Percentiles rank a stretch among this genome's conserved stretches.
Evolutionary conservation across 2,329 filamentous ascomycete species (phyloP).

Genomic region (Lasiodiplodia sp.): DNA sequence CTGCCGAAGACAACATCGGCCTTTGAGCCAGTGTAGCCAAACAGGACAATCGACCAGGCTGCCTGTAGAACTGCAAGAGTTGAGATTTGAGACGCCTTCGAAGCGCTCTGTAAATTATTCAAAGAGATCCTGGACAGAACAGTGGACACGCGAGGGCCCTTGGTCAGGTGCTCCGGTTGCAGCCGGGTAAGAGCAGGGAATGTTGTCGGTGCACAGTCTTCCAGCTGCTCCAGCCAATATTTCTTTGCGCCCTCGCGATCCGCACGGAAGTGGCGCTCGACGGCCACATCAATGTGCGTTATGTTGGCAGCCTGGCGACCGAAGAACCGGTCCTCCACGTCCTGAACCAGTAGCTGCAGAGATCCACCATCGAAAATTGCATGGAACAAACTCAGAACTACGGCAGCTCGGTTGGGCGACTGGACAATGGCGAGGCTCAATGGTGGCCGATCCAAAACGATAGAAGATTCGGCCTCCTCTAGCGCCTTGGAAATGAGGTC

Average conservation of each 20-base stretch:
- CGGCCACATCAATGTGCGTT: constrained; percentile 66
- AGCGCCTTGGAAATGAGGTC: constrained; percentile 11
- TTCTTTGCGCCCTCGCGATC: constrained; percentile 56
- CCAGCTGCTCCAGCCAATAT: constrained; percentile 70
- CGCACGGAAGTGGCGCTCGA: constrained; percentile 61
- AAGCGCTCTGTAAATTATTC: constrained; percentile 18
- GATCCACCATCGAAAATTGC: constrained; percentile 83
- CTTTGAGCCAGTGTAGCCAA: constrained; percentile 25
- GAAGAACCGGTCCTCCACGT: constrained; percentile 67
- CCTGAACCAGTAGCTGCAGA: constrained; percentile 69
- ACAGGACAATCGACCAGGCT: constrained; percentile 26
- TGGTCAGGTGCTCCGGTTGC: constrained; percentile 11
- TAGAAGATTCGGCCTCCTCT: constrained; percentile 24
- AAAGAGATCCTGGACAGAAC: constrained; percentile 8
- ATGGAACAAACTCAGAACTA: constrained; percentile 69
- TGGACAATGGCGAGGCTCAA: constrained; percentile 28
- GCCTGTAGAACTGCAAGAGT: constrained; percentile 26
- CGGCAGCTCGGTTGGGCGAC: constrained; percentile 38
- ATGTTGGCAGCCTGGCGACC: constrained; percentile 55
- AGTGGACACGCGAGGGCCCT: constrained; percentile 16
- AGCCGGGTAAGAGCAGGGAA: constrained; percentile 40
- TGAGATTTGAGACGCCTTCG: constrained; percentile 22
- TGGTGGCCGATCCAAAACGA: constrained; percentile 17
- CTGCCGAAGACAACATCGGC: constrained; percentile 29
- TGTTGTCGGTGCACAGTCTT: constrained; percentile 53